phyloP scores from a whole-genome alignment of 441 rosid species.

The Syzygium malaccense region DNA sequence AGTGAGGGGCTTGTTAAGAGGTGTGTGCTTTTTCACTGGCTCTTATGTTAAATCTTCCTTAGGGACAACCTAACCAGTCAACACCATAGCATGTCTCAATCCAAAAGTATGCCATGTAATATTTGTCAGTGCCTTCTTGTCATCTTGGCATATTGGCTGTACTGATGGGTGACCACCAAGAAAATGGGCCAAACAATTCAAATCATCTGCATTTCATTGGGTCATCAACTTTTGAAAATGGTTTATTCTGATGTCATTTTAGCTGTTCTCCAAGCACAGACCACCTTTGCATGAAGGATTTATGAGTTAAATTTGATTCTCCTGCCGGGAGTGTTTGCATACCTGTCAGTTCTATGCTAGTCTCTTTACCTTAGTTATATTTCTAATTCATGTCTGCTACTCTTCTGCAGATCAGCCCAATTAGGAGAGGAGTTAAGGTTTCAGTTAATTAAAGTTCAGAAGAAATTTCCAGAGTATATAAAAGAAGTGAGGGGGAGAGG shows the following conservation, averaged over 20 bases:
- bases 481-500: conserved; percentile 96
- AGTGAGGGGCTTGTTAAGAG: conserved; percentile 79
- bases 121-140: not conserved
- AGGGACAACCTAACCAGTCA: not conserved
- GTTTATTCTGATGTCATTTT: not conserved
- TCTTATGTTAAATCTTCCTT: not conserved
- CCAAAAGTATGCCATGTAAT: not conserved
- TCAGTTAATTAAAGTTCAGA: conserved; percentile 48
- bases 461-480: conserved; percentile 55
- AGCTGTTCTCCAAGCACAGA: not conserved
- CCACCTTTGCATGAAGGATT: not conserved
- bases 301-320: not conserved
- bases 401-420: conserved; percentile 47
- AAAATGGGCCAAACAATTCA: not conserved
- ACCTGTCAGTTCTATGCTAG: not conserved
- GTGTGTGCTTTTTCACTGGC: conserved; percentile 21
- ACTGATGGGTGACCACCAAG: not conserved
- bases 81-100: not conserved
- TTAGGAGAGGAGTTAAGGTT: conserved; percentile 64
- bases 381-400: not conserved
- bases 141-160: not conserved
- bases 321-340: not conserved
- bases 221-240: not conserved
- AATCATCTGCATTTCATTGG: not conserved
- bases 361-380: not conserved